phyloP scores from a whole-genome alignment of 805 yeast species.

The Saccharomycopsis schoenii region DNA sequence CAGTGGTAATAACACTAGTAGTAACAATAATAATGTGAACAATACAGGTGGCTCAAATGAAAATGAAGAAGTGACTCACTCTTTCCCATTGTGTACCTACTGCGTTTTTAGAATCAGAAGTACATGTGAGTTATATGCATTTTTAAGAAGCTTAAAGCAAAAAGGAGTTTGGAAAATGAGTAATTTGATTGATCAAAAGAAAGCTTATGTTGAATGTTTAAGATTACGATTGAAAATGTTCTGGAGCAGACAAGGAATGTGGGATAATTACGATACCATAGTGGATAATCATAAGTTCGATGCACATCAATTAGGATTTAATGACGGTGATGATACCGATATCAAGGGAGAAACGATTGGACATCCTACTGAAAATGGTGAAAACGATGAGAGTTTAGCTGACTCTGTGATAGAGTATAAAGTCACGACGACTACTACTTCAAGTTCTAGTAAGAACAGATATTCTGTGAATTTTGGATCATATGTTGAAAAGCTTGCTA shows the following conservation, averaged over 20 bases:
- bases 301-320: slow-evolving; percentile 5
- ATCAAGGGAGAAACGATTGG: not conserved
- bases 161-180: slow-evolving; percentile 50
- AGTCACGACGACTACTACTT: slow-evolving; percentile 7
- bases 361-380: not conserved
- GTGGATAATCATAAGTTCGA: slow-evolving; percentile 26
- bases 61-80: slow-evolving; percentile 27
- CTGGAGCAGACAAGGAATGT: slow-evolving; percentile 77
- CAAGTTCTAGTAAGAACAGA: slow-evolving; percentile 3
- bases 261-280: slow-evolving; percentile 41
- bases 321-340: not conserved
- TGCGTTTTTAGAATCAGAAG: slow-evolving; percentile 75
- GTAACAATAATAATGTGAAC: not conserved
- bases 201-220: slow-evolving; percentile 56
- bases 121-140: slow-evolving; percentile 74
- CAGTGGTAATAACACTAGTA: not conserved
- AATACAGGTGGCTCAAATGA: slow-evolving; percentile 1
- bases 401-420: not conserved
- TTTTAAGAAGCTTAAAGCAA: slow-evolving; percentile 51
- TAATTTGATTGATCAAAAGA: slow-evolving; percentile 31
- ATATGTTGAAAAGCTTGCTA: slow-evolving; percentile 7
- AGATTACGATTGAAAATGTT: slow-evolving; percentile 51
- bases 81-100: slow-evolving; percentile 68
- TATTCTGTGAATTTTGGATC: slow-evolving; percentile 15
- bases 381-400: not conserved